Percentiles rank a stretch among this genome's conserved stretches.
These are phyloP conservation scores for Neurospora africana DNA, from an alignment of 495 filamentous ascomycete genomes.

Conservation along the genomic window DNA sequence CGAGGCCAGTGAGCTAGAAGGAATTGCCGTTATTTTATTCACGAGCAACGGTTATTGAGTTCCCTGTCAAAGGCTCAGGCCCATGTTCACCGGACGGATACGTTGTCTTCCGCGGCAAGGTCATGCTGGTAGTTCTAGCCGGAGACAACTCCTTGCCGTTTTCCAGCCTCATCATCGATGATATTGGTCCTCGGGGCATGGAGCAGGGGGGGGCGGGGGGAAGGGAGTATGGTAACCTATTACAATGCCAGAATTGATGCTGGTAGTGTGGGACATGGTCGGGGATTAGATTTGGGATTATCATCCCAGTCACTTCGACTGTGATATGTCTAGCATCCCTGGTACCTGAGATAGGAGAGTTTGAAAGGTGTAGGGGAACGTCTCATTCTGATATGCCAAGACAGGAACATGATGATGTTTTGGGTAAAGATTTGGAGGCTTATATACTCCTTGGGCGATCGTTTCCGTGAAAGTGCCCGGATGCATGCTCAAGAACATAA, in stretches of 20 bases:
- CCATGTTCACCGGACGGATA: neutral
- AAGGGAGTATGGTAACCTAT: neutral
- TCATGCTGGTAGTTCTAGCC: neutral
- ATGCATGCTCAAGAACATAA: neutral
- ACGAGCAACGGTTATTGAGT: neutral
- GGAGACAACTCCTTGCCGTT: neutral
- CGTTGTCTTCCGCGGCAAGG: neutral
- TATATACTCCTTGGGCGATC: neutral
- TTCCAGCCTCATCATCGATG: neutral
- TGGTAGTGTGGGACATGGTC: neutral
- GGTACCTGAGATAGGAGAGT: neutral
- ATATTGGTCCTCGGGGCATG: neutral
- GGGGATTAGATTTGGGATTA: neutral
- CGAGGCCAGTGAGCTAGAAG: neutral
- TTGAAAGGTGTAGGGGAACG: neutral
- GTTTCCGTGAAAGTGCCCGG: neutral
- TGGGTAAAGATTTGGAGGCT: neutral
- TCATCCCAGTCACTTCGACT: neutral
- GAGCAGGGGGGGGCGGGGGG: no score
- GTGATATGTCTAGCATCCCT: neutral
- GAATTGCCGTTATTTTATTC: neutral
- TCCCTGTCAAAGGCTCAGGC: neutral
- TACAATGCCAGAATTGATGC: neutral
- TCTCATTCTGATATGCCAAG: neutral
- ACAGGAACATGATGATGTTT: neutral